Conservation (phyloP, 805 yeast species). For the Candida patagonica region DNA sequence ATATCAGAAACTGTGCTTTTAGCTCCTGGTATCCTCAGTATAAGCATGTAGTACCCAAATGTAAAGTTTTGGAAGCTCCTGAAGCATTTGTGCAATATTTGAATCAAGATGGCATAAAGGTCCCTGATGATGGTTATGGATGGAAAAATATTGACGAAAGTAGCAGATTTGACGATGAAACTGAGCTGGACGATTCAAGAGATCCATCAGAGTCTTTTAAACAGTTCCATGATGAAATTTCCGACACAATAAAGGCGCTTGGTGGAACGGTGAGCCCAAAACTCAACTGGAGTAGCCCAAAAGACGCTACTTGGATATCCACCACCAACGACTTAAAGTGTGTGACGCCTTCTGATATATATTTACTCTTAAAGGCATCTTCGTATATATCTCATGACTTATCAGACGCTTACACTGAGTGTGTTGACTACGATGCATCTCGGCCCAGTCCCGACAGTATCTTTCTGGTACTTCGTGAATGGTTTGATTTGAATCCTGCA, state of each 20-base stretch:
- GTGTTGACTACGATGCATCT: slow-evolving; percentile 22
- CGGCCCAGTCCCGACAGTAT: slow-evolving; percentile 33
- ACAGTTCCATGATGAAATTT: slow-evolving; percentile 50
- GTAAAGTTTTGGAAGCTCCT: slow-evolving; percentile 51
- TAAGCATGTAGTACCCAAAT: slow-evolving; percentile 39
- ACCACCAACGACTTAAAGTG: slow-evolving; percentile 72
- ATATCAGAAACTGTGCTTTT: slow-evolving; percentile 44
- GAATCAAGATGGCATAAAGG: slow-evolving; percentile 55
- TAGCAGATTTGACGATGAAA: slow-evolving; percentile 28
- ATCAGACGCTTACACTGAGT: slow-evolving; percentile 54
- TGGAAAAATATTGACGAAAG: slow-evolving; percentile 65
- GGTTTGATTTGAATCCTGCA: slow-evolving; percentile 81
- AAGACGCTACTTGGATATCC: slow-evolving; percentile 88
- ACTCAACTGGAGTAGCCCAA: slow-evolving; percentile 95
- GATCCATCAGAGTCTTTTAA: slow-evolving; percentile 45
- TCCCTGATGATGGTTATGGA: slow-evolving; percentile 46
- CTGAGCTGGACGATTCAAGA: slow-evolving; percentile 16
- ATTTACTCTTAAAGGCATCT: slow-evolving; percentile 73
- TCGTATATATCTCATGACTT: slow-evolving; percentile 84
- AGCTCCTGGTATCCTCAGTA: slow-evolving; percentile 54
- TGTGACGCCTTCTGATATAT: slow-evolving; percentile 60
- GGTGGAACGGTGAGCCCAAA: slow-evolving; percentile 72
- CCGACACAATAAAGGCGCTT: slow-evolving; percentile 34
- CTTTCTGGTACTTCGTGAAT: slow-evolving; percentile 59
- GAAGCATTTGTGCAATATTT: slow-evolving; percentile 49